Conservation (phyloP, 1,139 yeast genomes). For the Eremothecium sinecaudum region DNA sequence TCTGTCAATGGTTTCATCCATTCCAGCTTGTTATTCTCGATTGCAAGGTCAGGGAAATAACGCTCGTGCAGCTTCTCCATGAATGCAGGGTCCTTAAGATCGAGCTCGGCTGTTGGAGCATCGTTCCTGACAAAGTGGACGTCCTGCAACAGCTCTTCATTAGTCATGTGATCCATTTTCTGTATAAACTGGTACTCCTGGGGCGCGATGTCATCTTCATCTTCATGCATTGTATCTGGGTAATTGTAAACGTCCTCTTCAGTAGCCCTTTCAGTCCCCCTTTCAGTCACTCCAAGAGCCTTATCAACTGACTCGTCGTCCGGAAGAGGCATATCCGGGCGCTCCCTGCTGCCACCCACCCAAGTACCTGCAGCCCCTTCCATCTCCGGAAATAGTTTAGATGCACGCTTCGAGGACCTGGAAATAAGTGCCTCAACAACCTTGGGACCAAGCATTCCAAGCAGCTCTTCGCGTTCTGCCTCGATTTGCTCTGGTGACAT, state of each 20-base stretch:
- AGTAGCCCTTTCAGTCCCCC: slow-evolving; percentile 11
- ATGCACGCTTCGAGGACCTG: slow-evolving; percentile 17
- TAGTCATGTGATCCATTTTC: slow-evolving; percentile 38
- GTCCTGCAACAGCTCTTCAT: slow-evolving; percentile 35
- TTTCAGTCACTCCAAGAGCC: slow-evolving; percentile 28
- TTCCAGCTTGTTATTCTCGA: slow-evolving; percentile 68
- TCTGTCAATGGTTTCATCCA: slow-evolving; percentile 77
- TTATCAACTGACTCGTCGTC: slow-evolving; percentile 29
- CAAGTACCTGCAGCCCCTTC: slow-evolving; percentile 58
- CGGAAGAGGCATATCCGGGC: slow-evolving; percentile 31
- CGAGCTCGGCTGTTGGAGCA: slow-evolving; percentile 32
- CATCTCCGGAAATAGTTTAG: slow-evolving; percentile 39
- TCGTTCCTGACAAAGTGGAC: slow-evolving; percentile 61
- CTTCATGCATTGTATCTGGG: slow-evolving; percentile 11
- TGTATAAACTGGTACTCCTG: slow-evolving; percentile 34
- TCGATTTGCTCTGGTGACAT: slow-evolving; percentile 64
- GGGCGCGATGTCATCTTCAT: slow-evolving; percentile 42
- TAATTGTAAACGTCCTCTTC: slow-evolving; percentile 10
- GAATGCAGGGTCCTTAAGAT: slow-evolving; percentile 67
- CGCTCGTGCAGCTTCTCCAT: slow-evolving; percentile 70
- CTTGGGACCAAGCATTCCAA: slow-evolving; percentile 59
- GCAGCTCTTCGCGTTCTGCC: slow-evolving; percentile 56
- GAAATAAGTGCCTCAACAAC: slow-evolving; percentile 47
- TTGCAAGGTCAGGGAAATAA: slow-evolving; percentile 83
- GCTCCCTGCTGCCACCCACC: slow-evolving; percentile 55